Evolutionary conservation across 2,329 filamentous ascomycete species (phyloP).

Genomic region (Orbilia oligospora): DNA sequence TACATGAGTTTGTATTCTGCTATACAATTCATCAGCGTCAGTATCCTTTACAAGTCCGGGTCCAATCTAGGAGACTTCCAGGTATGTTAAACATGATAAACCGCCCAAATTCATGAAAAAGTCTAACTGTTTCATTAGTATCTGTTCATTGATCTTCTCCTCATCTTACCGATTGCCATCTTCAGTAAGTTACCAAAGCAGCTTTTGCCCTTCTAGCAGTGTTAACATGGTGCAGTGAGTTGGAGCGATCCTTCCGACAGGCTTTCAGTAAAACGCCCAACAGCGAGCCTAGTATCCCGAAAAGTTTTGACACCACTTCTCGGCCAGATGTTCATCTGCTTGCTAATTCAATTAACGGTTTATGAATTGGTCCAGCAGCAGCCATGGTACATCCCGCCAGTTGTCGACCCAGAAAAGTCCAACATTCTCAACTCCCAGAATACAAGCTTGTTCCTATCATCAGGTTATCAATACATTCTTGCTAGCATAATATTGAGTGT

Average conservation of each 20-base stretch:
- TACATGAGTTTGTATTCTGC: constrained; percentile 99
- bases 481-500: constrained; percentile 90
- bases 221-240: constrained; percentile 75
- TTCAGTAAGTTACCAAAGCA: constrained; percentile 76
- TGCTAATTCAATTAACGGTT: constrained; percentile 80
- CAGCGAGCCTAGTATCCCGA: constrained; percentile 88
- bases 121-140: constrained; percentile 71
- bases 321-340: constrained; percentile 86
- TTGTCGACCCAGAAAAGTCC: constrained; percentile 81
- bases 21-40: constrained; percentile 98
- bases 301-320: constrained; percentile 92
- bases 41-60: constrained; percentile 92
- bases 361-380: constrained; percentile 83
- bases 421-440: constrained; percentile 95
- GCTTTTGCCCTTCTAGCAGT: background rate
- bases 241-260: constrained; percentile 88
- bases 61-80: constrained; percentile 98
- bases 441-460: constrained; percentile 88
- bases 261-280: constrained; percentile 87
- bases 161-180: constrained; percentile 95
- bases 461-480: constrained; percentile 94
- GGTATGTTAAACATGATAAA: constrained; percentile 67
- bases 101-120: constrained; percentile 10
- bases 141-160: constrained; percentile 90
- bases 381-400: constrained; percentile 87